A percentile compares a stretch with the other conserved stretches of the same genome.
These are phyloP conservation scores for Cladorrhinum samala DNA, from an alignment of 495 filamentous ascomycete genomes.

Conservation along the genomic window DNA sequence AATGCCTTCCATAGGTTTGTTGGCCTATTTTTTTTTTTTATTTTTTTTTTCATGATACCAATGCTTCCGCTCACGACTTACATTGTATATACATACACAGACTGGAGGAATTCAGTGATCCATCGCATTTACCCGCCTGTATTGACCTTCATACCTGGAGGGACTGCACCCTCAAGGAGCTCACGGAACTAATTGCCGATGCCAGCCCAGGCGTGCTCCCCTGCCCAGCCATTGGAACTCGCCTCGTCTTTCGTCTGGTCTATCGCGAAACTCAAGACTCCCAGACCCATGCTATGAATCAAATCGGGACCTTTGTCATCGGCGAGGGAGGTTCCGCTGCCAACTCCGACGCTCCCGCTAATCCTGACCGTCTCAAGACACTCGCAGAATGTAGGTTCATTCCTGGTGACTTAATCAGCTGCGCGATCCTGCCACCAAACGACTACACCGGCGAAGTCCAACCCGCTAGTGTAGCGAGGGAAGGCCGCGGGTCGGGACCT, in stretches of 20 bases:
- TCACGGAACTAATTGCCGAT: constrained; percentile 56
- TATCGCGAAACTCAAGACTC: constrained; percentile 69
- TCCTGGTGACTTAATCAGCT: constrained; percentile 80
- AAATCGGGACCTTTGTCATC: constrained; percentile 77
- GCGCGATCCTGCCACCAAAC: constrained; percentile 67
- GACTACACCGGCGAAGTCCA: constrained; percentile 66
- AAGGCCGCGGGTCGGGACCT: constrained; percentile 31
- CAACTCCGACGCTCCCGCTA: neutral
- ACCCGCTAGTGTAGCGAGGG: constrained; percentile 39
- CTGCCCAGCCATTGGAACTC: constrained; percentile 68
- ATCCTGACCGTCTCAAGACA: constrained; percentile 50
- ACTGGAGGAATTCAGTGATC: constrained; percentile 57
- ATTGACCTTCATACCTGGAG: constrained; percentile 86
- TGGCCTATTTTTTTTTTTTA: no score
- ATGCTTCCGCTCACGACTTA: constrained; percentile 3
- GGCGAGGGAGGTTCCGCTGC: constrained; percentile 27
- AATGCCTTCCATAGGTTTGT: constrained; percentile 67
- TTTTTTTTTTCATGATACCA: no score
- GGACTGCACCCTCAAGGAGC: constrained; percentile 77
- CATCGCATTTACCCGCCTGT: constrained; percentile 60
- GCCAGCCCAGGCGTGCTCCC: constrained; percentile 51
- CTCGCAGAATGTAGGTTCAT: constrained; percentile 72
- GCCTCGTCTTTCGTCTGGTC: constrained; percentile 78
- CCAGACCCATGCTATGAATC: constrained; percentile 62
- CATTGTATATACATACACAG: constrained; percentile 29